These are phyloP conservation scores for Camellia sinensis DNA, from an alignment of 148 eudicot species.

Conservation along the genomic window DNA sequence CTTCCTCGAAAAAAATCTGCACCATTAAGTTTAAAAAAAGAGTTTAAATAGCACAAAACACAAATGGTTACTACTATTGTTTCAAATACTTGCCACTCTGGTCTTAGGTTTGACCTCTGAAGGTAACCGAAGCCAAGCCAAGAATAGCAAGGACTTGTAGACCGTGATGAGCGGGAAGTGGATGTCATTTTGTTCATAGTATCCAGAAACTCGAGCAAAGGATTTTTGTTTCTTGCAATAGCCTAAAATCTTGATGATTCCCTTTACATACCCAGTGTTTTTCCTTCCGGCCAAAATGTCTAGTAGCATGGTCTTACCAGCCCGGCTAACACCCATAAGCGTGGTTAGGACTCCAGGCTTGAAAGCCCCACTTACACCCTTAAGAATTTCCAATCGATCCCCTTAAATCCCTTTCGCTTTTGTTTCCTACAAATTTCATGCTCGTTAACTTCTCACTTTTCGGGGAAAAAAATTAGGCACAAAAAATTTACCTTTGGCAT, in stretches of 20 bases:
- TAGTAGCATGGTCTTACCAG: conserved; percentile 35
- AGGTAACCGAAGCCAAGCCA: not conserved
- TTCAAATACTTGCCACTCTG: not conserved
- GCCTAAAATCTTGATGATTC: conserved; percentile 28
- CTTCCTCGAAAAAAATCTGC: not conserved
- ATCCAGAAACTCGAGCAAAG: conserved; percentile 38
- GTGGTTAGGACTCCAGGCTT: conserved; percentile 36
- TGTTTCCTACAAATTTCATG: not conserved
- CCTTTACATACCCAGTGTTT: conserved; percentile 29
- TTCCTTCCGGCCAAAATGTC: conserved; percentile 39
- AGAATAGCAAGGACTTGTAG: not conserved
- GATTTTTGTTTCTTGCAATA: conserved; percentile 26
- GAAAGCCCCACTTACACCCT: conserved; percentile 29
- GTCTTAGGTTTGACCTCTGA: not conserved
- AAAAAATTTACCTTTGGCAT: not conserved
- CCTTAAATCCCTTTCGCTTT: not conserved
- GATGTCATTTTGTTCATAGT: conserved; percentile 27
- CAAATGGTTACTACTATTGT: not conserved
- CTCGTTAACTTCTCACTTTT: not conserved
- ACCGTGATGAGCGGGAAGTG: not conserved
- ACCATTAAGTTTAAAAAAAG: not conserved
- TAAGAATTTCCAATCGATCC: conserved; percentile 2
- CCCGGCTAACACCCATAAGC: conserved; percentile 35
- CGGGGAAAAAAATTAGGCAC: not conserved
- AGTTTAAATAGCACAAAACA: too few relatives aligned